Evolutionary conservation across 2,329 filamentous ascomycete genomes (phyloP), one percentile per base, ranked within the genome.

Genomic region (Epicoccum nigrum): DNA sequence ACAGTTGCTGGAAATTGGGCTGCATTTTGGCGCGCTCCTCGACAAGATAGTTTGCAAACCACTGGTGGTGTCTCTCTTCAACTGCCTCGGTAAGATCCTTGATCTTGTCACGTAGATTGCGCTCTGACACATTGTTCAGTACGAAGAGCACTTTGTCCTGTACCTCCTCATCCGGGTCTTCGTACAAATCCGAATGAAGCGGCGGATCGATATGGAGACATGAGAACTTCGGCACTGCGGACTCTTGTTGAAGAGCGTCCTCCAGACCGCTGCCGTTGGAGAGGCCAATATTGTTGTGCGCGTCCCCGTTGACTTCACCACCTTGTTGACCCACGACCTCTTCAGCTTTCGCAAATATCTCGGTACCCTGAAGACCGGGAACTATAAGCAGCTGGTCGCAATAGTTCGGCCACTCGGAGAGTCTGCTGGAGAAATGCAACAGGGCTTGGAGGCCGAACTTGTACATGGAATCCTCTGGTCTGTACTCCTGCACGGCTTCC

Each of bases 21-120:
- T 99, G 93, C 79, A 96, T 87, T 75, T 97, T 97, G 25, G 93
- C 95, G 37, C 95, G 90, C 70, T 97, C 90, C 68, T 97, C 93
- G 2, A 99, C 94, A 8, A 99, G 81, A 67, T 97, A 96, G 39
- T 86, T 87, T 6, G 95, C 94, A 68, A 99, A 99, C 94, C 94
- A 99, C 68, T 95, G 91, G 65, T 95, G 89, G 70, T 97, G 88
- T 60, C 87, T 86, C 45, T 88, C 84, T 42, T 91, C 86, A 39
- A 99, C 77, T 35, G 89, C 85, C 31, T 90, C 86, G 41, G 85
- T 86, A 30, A 99, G 83, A 60, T 97, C 92, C 45, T 82, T 81
- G 65, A 93, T 87, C 75, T 97, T 97, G 32, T 87, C 83, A 44
- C 90, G 86, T 15, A 99, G 79, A 35, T 96, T 97, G 33, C 88